Evolutionary conservation across 257 asterid genomes (phyloP).

Genomic region (Coffea canephora): DNA sequence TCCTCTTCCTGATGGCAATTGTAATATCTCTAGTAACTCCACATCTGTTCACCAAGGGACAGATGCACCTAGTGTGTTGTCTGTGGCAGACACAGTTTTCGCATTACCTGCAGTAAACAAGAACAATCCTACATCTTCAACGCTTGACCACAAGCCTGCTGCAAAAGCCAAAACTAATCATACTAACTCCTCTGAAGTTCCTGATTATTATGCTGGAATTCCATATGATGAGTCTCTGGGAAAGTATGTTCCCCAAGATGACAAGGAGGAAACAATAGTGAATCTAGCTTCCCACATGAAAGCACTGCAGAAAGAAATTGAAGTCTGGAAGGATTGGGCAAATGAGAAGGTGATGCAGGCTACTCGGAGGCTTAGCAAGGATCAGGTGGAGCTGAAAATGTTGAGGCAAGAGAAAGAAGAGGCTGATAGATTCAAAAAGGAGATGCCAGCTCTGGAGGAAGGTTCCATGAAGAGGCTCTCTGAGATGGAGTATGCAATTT

Average conservation of each 20-base stretch:
- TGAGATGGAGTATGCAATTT: conserved; percentile 64
- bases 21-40: conserved; percentile 24
- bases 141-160: conserved; percentile 20
- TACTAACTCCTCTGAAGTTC: conserved; percentile 26
- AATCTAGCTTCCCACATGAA: conserved; percentile 36
- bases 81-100: conserved; percentile 32
- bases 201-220: conserved; percentile 43
- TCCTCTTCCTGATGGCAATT: conserved; percentile 28
- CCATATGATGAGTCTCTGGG: conserved; percentile 52
- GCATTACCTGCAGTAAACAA: conserved; percentile 37
- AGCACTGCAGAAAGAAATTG: conserved; percentile 48
- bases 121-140: conserved; percentile 24
- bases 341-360: conserved; percentile 75
- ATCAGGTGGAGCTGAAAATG: conserved; percentile 56
- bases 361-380: conserved; percentile 59
- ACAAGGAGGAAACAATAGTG: conserved; percentile 48
- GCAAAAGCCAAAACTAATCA: conserved; percentile 18
- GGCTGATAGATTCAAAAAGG: conserved; percentile 48
- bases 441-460: conserved; percentile 59
- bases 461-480: conserved; percentile 46
- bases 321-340: conserved; percentile 67
- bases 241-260: conserved; percentile 44
- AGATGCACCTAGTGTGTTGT: conserved; percentile 10
- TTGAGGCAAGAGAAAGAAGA: conserved; percentile 73
- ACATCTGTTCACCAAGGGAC: conserved; percentile 19